Percentiles rank a stretch among this genome's conserved stretches.
Conservation (phyloP, 352 stramenopile genomes). For the Globisporangium viniferum region DNA sequence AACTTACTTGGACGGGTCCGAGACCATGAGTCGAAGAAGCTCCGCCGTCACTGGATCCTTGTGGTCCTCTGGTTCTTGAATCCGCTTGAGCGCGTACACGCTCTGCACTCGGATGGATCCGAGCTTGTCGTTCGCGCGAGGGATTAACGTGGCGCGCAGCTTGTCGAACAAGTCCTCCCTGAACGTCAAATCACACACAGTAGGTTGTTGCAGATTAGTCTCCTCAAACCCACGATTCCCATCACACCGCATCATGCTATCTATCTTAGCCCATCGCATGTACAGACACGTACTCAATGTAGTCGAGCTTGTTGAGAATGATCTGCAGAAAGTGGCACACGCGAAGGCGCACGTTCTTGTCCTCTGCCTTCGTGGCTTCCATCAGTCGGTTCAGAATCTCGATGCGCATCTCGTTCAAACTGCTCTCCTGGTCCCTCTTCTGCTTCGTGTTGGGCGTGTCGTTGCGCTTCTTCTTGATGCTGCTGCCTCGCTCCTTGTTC, state of each 20-base stretch:
- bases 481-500: slow-evolving; percentile 7
- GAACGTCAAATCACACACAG: background rate
- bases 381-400: slow-evolving; percentile 49
- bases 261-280: background rate
- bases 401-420: slow-evolving; percentile 35
- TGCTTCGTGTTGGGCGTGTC: slow-evolving; percentile 13
- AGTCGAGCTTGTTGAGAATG: slow-evolving; percentile 46
- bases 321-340: slow-evolving; percentile 65
- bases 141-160: slow-evolving; percentile 42
- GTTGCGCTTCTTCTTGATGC: slow-evolving; percentile 22
- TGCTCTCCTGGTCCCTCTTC: slow-evolving; percentile 14
- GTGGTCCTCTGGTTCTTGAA: slow-evolving; percentile 42
- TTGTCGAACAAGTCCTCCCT: slow-evolving; percentile 38
- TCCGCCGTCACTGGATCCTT: slow-evolving; percentile 43
- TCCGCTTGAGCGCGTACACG: slow-evolving; percentile 52
- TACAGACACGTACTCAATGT: slow-evolving; percentile 43
- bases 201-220: background rate
- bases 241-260: background rate
- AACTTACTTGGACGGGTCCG: slow-evolving; percentile 70
- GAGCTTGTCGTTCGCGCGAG: slow-evolving; percentile 62
- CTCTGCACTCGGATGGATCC: slow-evolving; percentile 54
- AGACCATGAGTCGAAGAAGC: slow-evolving; percentile 57
- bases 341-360: slow-evolving; percentile 50
- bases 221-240: background rate
- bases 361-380: slow-evolving; percentile 53